These are phyloP conservation scores for Coniochaeta prunicola DNA, from an alignment of 2,329 filamentous ascomycete species.

Conservation along the genomic window DNA sequence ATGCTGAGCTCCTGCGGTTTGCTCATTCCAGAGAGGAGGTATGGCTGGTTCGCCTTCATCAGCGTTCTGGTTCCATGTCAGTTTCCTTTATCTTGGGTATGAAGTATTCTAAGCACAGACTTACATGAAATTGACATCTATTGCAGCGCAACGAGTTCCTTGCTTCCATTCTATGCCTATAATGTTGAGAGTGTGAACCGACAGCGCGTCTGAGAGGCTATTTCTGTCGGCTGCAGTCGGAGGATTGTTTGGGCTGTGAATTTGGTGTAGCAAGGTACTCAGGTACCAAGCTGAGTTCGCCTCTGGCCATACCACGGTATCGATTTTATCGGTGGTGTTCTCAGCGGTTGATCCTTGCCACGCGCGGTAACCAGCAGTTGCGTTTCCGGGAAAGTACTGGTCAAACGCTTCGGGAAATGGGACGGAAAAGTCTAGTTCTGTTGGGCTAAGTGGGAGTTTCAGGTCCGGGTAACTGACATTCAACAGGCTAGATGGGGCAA, in stretches of 20 bases:
- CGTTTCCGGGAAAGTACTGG: constrained; percentile 10
- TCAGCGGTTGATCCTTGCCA: constrained; percentile 9
- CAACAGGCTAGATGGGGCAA: constrained; percentile 12
- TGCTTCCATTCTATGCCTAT: constrained; percentile 13
- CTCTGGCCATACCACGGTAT: constrained; percentile 18
- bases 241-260: constrained; percentile 7
- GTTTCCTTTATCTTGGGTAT: constrained; percentile 1
- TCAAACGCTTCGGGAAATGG: constrained; percentile 18
- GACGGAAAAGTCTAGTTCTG: constrained; percentile 10
- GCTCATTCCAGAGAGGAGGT: constrained; percentile 10
- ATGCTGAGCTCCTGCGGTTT: constrained; percentile 3
- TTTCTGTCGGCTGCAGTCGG: constrained; percentile 7
- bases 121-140: constrained; percentile 21
- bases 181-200: constrained; percentile 12
- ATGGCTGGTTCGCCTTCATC: constrained; percentile 20
- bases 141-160: constrained; percentile 15
- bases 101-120: neutral
- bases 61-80: constrained; percentile 15
- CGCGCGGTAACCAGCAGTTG: constrained; percentile 9
- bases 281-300: constrained; percentile 19
- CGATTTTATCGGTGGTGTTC: constrained; percentile 14
- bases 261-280: constrained; percentile 14
- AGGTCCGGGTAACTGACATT: constrained; percentile 18
- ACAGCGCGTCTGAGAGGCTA: constrained; percentile 12
- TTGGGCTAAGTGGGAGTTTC: constrained; percentile 16